Conservation (phyloP, 768 basidiomycete genomes). For the Termitomyces sp. region DNA sequence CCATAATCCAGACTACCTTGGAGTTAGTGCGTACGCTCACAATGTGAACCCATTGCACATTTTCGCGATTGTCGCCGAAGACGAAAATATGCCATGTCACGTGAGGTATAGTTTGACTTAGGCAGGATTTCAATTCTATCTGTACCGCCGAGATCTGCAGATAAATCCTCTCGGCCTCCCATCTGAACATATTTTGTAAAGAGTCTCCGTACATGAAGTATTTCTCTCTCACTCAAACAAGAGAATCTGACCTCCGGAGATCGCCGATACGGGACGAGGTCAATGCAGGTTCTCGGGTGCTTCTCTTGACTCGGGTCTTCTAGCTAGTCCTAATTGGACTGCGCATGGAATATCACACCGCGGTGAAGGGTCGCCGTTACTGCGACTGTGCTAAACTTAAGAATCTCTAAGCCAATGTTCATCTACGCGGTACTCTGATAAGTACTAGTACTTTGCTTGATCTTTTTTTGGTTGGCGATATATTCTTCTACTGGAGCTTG, state of each 20-base stretch:
- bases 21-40: background rate
- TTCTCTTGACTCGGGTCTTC: background rate
- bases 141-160: too few species aligned
- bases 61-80: background rate
- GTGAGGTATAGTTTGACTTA: too few species aligned
- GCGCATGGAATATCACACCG: background rate
- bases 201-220: too few species aligned
- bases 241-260: background rate
- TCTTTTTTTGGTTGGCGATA: too few species aligned
- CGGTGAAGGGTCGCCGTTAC: background rate
- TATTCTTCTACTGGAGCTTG: too few species aligned
- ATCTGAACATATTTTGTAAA: background rate
- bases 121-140: too few species aligned
- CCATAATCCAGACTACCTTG: background rate
- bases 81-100: background rate
- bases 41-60: too few species aligned
- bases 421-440: too few species aligned
- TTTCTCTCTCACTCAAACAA: too few species aligned
- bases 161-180: background rate
- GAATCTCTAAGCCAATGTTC: too few species aligned
- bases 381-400: background rate
- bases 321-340: background rate
- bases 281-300: background rate
- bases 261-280: background rate
- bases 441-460: too few species aligned